Evolutionary conservation across 805 yeast species (phyloP), one percentile per base, ranked within the genome.

Genomic region (Candida maltosa): DNA sequence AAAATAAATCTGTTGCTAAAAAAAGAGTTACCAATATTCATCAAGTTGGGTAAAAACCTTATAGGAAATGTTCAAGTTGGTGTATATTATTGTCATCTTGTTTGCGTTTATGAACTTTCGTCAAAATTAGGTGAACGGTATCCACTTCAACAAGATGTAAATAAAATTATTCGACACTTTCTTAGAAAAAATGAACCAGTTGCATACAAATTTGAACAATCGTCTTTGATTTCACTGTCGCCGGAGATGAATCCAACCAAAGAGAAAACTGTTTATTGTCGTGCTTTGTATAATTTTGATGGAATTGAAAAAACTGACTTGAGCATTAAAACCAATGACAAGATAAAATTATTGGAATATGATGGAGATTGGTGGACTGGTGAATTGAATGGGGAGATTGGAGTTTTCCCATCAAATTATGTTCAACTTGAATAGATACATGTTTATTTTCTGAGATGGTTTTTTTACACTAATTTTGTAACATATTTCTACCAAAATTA

Each of bases 21-120:
- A 38, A 39, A 38, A 20, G 83, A 76, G 27, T 46, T 78, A 1
- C 80, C 82, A 0, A 32, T 40, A 3, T 69, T 75, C 31, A 58
- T 69, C 37, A 37, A 52, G 5, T 48, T 69, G 8, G 51, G 68
- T 0, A 39, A 53, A 3, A 31, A 45, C 10, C 47, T 69, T 16
- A 46, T 66, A 26, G 47, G 51, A 16, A 64, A 62, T 4, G 31
- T 70, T 4, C 54, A 62, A 19, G 36, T 44, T 3, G 46, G 58
- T 38, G 38, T 62, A 10, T 75, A 61, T 40, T 76, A 51, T 39
- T 49, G 64, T 4, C 67, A 66, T 23, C 50, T 70, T 21, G 46
- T 60, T 5, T 49, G 60, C 18, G 27, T 49, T 21, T 67, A 70
- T 47, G 60, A 65, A 44, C 26, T 50, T 11, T 29, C 12, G 40